These are phyloP conservation scores for Dioscorea dumetorum DNA, from an alignment of 106 monocot genomes.

Conservation along the genomic window DNA sequence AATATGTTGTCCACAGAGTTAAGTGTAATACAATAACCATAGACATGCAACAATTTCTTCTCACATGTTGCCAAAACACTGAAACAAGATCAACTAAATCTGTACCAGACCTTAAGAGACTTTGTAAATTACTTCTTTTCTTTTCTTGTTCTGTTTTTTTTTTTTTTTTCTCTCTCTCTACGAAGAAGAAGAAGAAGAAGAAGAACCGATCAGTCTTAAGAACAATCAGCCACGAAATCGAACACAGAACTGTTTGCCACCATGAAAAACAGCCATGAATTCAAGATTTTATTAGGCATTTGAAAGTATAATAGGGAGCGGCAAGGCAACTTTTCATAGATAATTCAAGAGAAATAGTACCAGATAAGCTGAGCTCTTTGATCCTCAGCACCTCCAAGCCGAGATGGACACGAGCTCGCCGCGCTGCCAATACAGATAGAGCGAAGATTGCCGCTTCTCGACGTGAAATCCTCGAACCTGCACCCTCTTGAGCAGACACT, in stretches of 20 bases:
- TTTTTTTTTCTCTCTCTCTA: too few relatives aligned
- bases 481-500: slow-evolving; percentile 85
- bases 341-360: slow-evolving; percentile 2
- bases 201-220: slow-evolving; percentile 6
- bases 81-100: not conserved
- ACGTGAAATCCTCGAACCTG: slow-evolving; percentile 80
- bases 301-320: too few relatives aligned
- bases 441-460: slow-evolving; percentile 62
- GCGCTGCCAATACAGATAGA: slow-evolving; percentile 72
- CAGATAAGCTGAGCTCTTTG: slow-evolving; percentile 20
- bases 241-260: slow-evolving; percentile 4
- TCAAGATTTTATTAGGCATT: not conserved
- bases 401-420: slow-evolving; percentile 72
- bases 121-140: not conserved
- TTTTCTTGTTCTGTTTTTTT: too few relatives aligned
- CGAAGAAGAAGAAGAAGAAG: too few relatives aligned
- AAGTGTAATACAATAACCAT: slow-evolving; percentile 11
- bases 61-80: slow-evolving; percentile 1
- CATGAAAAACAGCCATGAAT: not conserved
- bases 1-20: not conserved
- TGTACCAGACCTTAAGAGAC: slow-evolving; percentile 8
- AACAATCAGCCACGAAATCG: not conserved
- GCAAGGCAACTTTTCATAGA: not conserved
- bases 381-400: slow-evolving; percentile 79
- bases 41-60: not conserved